These are phyloP conservation scores for Pseudogymnoascus sp. DNA, from an alignment of 2,329 filamentous ascomycete genomes.

Conservation along the genomic window DNA sequence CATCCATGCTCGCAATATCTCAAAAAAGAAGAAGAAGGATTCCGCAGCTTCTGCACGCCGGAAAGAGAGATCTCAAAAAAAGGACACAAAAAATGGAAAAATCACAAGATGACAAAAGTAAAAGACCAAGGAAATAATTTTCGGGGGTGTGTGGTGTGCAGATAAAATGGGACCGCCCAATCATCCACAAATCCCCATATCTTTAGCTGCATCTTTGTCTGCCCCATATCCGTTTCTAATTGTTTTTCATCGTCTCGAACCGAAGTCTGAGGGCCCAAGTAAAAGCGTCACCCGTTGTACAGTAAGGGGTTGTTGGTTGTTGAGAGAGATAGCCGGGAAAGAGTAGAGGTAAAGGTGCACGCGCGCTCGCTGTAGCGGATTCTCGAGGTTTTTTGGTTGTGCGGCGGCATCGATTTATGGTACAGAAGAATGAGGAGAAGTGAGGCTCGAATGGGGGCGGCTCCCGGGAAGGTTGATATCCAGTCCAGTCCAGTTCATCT, in stretches of 20 bases:
- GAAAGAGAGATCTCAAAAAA: neutral
- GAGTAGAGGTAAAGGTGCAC: too few species aligned
- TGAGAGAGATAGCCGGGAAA: neutral
- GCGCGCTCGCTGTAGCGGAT: neutral
- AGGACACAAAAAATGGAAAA: neutral
- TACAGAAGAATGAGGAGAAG: slow-evolving; percentile 7
- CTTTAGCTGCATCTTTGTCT: neutral
- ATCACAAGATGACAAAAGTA: neutral
- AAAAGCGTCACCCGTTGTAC: neutral
- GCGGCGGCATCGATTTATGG: neutral
- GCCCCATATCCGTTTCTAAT: neutral
- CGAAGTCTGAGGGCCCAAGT: neutral
- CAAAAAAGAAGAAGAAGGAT: neutral
- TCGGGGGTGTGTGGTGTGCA: neutral
- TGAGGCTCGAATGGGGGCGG: neutral
- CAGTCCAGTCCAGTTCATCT: too few species aligned
- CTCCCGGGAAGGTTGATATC: neutral
- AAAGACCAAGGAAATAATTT: neutral
- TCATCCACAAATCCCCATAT: neutral
- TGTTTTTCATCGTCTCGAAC: neutral
- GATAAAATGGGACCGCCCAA: neutral
- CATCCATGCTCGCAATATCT: slow-evolving; percentile 3
- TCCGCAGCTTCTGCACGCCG: slow-evolving; percentile 1
- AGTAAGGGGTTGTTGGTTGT: neutral
- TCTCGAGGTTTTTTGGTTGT: neutral